Evolutionary conservation across 495 filamentous ascomycete genomes (phyloP), one percentile per base, ranked within the genome.

Genomic region (Penicillium paxilli): DNA sequence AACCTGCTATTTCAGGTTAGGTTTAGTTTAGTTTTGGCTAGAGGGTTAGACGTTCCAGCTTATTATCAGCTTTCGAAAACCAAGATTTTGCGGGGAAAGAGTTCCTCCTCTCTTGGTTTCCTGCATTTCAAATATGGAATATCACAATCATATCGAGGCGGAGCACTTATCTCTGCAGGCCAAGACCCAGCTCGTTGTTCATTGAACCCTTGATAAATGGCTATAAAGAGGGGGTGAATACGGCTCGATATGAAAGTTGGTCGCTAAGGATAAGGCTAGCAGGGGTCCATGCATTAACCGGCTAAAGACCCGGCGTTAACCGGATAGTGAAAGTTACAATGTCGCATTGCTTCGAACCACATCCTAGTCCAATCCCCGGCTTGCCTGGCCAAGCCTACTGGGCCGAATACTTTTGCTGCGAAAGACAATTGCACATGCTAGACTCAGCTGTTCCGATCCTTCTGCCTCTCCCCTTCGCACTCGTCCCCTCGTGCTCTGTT

Each of bases 251-350:
- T 38, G 35, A 38, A 38, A 8, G 16, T 19, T 21, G 20, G 50
- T 55, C 52, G 47, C 47, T 48, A 55, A 51, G 63, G 55, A 64
- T 54, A 63, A 59, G 48, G 50, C 49, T 49, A 56, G 47, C 28
- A 47, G 37, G 53, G 51, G 33, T 21, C 28, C 23, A 54, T 59
- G 62, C 51, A 65, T 22, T 22, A 56, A 48, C 41, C 52, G 54
- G 57, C 47, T 51, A 60, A 44, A 52, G 51, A 65, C 23, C 64
- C 64, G 64, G 59, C 35, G 62, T 64, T 67, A 67, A 45, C 61
- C 64, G 64, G 59, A 46, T 44, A 52, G 41, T 59, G 55, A 67
- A 67, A 67, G 49, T 65, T 67, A 63, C 64, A 63, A 52, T 55
- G 62, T 65, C 51, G 55, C 64, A 65, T 67, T 58, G 62, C 55